Evolutionary conservation across 805 yeast genomes (phyloP).

Genomic region (Kazachstania psychrophila): DNA sequence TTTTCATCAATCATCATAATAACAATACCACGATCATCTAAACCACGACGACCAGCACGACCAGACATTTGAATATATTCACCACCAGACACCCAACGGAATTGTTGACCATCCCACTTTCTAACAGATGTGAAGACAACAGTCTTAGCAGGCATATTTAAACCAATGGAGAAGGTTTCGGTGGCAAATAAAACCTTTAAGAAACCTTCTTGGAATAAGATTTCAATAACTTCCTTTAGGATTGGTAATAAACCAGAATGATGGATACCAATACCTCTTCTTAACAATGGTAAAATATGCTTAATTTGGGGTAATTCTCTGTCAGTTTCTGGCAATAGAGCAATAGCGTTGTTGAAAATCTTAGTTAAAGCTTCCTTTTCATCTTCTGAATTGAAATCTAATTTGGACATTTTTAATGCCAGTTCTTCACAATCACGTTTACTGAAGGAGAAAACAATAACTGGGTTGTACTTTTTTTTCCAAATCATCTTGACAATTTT

Average conservation of each 20-base stretch:
- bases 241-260: slow-evolving; percentile 95
- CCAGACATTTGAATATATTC: slow-evolving; percentile 99
- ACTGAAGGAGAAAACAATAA: slow-evolving; percentile 95
- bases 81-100: slow-evolving; percentile 99
- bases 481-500: slow-evolving; percentile 97
- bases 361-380: slow-evolving; percentile 87
- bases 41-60: slow-evolving; percentile 98
- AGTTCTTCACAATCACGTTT: slow-evolving; percentile 93
- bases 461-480: slow-evolving; percentile 93
- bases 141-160: slow-evolving; percentile 98
- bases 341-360: slow-evolving; percentile 84
- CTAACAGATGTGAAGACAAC: slow-evolving; percentile 96
- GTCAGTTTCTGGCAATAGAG: slow-evolving; percentile 80
- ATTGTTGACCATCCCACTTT: slow-evolving; percentile 96
- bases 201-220: slow-evolving; percentile 92
- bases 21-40: slow-evolving; percentile 98
- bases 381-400: slow-evolving; percentile 88
- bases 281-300: slow-evolving; percentile 76
- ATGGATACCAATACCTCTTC: slow-evolving; percentile 97
- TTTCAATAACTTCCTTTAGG: slow-evolving; percentile 88
- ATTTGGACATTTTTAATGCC: slow-evolving; percentile 90
- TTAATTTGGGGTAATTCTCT: slow-evolving; percentile 90
- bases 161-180: slow-evolving; percentile 95
- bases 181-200: slow-evolving; percentile 93
- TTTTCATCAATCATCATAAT: slow-evolving; percentile 99